phyloP scores from a whole-genome alignment of 352 stramenopile genomes.

The Phytophthora nicotianae region DNA sequence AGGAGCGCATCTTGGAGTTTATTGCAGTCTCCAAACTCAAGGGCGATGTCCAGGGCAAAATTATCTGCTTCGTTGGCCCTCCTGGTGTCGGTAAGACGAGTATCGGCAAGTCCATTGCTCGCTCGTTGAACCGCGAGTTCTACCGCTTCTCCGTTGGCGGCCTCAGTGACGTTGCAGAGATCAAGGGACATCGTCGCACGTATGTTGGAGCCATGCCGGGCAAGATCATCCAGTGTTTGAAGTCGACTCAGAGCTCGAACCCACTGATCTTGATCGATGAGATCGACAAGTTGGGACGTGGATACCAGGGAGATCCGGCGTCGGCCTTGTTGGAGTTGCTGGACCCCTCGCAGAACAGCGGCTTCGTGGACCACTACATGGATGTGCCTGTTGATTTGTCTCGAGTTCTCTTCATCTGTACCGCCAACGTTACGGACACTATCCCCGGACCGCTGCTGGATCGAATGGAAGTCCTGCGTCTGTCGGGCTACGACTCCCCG shows the following conservation, averaged over 20 bases:
- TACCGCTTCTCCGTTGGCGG: constrained; percentile 98
- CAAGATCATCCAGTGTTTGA: constrained; percentile 99
- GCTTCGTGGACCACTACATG: constrained; percentile 98
- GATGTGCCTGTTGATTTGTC: constrained; percentile 98
- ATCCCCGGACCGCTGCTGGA: constrained; percentile 98
- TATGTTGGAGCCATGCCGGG: constrained; percentile 99
- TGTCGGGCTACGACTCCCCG: constrained; percentile 95
- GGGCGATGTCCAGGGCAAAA: constrained; percentile 97
- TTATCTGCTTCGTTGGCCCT: constrained; percentile 96
- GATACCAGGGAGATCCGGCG: constrained; percentile 94
- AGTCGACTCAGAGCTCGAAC: constrained; percentile 96
- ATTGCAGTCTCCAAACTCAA: constrained; percentile 98
- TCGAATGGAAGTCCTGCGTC: constrained; percentile 98
- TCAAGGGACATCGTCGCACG: constrained; percentile 98
- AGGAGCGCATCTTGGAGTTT: constrained; percentile 99
- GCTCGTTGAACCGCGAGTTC: constrained; percentile 97
- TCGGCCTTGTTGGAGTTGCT: constrained; percentile 97
- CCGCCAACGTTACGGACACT: constrained; percentile 94
- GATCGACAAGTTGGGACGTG: constrained; percentile 90
- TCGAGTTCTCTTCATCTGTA: constrained; percentile 96
- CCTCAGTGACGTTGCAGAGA: constrained; percentile 96
- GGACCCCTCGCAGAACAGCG: constrained; percentile 97
- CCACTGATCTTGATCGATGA: constrained; percentile 99
- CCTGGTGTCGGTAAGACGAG: constrained; percentile 94
- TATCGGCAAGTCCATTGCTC: constrained; percentile 97